A percentile compares a stretch with the other conserved stretches of the same genome.
Evolutionary conservation across 1,284 basidiomycete genomes (phyloP).

Genomic region (Tylopilus sp.): DNA sequence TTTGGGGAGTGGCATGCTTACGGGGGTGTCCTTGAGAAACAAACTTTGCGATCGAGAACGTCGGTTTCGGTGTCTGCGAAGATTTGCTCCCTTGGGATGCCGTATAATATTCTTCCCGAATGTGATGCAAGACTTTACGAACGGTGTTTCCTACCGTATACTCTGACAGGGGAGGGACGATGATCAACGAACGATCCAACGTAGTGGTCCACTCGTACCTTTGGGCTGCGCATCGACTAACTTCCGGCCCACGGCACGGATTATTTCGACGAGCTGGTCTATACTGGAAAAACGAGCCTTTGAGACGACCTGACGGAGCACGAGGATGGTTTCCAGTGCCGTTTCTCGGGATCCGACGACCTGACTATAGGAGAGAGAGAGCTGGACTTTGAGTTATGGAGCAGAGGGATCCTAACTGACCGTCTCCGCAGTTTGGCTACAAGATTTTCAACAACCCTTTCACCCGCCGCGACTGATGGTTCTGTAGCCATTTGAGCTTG

Average conservation of each 20-base stretch:
- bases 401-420: slow-evolving; percentile 40
- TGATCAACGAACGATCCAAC: slow-evolving; percentile 1
- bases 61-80: slow-evolving; percentile 38
- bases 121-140: slow-evolving; percentile 85
- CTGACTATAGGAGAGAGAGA: slow-evolving; percentile 55
- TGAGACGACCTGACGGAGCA: slow-evolving; percentile 86
- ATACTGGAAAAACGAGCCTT: slow-evolving; percentile 84
- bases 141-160: slow-evolving; percentile 94
- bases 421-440: slow-evolving; percentile 63
- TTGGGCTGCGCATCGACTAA: slow-evolving; percentile 90
- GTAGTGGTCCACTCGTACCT: slow-evolving; percentile 48
- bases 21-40: slow-evolving; percentile 72
- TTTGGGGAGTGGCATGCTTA: slow-evolving; percentile 49
- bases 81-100: slow-evolving; percentile 44
- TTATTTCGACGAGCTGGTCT: slow-evolving; percentile 79
- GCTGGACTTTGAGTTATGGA: slow-evolving; percentile 1
- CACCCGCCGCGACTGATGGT: slow-evolving; percentile 38
- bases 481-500: slow-evolving; percentile 41
- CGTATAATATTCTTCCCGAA: slow-evolving; percentile 88
- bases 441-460: slow-evolving; percentile 61
- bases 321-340: slow-evolving; percentile 84
- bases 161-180: slow-evolving; percentile 48
- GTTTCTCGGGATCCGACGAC: slow-evolving; percentile 84
- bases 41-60: slow-evolving; percentile 74
- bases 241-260: slow-evolving; percentile 76